Evolutionary conservation across 129 eudicot genomes (phyloP).

Genomic region (Helianthus tuberosus): DNA sequence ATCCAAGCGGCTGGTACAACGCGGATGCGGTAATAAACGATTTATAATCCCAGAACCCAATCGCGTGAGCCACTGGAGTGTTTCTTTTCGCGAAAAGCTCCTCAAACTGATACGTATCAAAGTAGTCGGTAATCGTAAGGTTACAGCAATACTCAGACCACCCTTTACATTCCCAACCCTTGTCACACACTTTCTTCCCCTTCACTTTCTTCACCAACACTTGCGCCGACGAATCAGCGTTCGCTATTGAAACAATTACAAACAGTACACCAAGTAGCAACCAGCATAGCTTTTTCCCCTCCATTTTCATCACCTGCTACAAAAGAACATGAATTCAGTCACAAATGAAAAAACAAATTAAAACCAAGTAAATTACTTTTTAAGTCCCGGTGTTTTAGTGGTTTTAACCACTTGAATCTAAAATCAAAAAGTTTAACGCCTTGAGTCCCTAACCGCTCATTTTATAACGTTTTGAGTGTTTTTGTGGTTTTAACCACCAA

Average conservation of each 20-base stretch:
- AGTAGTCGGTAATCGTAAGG: conserved; percentile 78
- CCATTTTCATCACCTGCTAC: conserved; percentile 29
- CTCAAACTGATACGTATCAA: conserved; percentile 85
- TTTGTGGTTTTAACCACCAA: too few species aligned
- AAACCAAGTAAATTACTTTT: too few species aligned
- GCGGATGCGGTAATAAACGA: conserved; percentile 87
- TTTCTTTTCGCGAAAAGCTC: conserved; percentile 78
- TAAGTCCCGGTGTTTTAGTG: too few species aligned
- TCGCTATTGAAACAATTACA: conserved; percentile 19
- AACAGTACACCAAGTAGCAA: conserved; percentile 26
- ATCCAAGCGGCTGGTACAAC: conserved; percentile 72
- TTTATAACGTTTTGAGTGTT: too few species aligned
- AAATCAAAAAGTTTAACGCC: too few species aligned
- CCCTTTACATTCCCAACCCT: conserved; percentile 82
- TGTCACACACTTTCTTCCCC: conserved; percentile 71
- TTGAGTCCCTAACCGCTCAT: too few species aligned
- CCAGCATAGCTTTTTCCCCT: conserved; percentile 11
- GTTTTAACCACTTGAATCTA: too few species aligned
- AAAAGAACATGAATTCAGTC: conserved; percentile 16
- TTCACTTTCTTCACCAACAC: conserved; percentile 66
- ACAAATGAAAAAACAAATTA: background rate
- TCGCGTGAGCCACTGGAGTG: conserved; percentile 78
- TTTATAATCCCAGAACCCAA: conserved; percentile 82
- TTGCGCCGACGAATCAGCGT: conserved; percentile 42
- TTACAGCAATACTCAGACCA: conserved; percentile 84